Evolutionary conservation across 768 basidiomycete genomes (phyloP).

Genomic region (Mycena crocata): DNA sequence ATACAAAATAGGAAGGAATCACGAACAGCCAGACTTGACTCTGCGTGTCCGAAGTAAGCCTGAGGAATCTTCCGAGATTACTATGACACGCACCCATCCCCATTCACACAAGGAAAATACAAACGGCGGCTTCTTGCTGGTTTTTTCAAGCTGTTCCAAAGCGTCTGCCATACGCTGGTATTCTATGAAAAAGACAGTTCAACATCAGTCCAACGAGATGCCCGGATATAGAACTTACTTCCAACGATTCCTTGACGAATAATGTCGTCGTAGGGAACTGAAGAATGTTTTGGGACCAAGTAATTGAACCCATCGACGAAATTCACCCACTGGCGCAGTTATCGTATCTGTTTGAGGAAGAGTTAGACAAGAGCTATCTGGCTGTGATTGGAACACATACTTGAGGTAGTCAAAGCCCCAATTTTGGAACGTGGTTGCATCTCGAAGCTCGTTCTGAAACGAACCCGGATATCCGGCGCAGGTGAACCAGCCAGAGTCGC

Average conservation of each 20-base stretch:
- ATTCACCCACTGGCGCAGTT: constrained; percentile 60
- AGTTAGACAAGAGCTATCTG: background rate
- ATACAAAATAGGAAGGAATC: background rate
- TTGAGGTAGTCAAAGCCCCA: constrained; percentile 80
- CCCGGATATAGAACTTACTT: constrained; percentile 49
- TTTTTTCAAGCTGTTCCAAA: constrained; percentile 58
- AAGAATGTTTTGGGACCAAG: background rate
- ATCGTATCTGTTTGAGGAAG: constrained; percentile 52
- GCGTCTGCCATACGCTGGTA: constrained; percentile 74
- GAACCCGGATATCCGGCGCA: constrained; percentile 76
- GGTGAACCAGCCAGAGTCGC: constrained; percentile 77
- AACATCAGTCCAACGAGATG: background rate
- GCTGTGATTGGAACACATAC: constrained; percentile 44
- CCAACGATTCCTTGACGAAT: constrained; percentile 67
- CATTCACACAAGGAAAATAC: constrained; percentile 73
- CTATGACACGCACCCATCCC: constrained; percentile 63
- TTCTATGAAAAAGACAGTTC: constrained; percentile 49
- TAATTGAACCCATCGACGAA: background rate
- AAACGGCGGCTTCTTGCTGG: constrained; percentile 59
- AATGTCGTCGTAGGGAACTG: constrained; percentile 69
- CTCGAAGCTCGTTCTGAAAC: constrained; percentile 68
- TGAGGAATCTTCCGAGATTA: background rate
- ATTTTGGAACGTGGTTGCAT: constrained; percentile 65
- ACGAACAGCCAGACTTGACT: constrained; percentile 66
- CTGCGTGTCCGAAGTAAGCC: constrained; percentile 41